A percentile compares a stretch with the other conserved stretches of the same genome.
phyloP scores from a whole-genome alignment of 2,329 filamentous ascomycete species.

The Xylaria multiplex region DNA sequence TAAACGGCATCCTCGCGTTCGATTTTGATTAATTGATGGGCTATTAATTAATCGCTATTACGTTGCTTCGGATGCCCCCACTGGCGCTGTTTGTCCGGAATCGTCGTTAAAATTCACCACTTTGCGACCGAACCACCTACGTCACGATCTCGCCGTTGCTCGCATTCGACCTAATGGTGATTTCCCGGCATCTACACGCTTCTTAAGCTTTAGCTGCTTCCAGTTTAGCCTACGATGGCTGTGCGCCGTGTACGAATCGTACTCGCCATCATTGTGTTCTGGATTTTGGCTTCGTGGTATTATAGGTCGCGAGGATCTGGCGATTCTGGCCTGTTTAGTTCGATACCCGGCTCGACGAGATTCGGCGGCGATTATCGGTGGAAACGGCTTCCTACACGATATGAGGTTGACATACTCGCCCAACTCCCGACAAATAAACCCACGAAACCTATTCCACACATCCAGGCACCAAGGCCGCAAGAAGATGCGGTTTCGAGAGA shows the following conservation, averaged over 20 bases:
- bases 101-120: conserved; percentile 5
- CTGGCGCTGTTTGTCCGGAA: conserved; percentile 7
- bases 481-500: conserved; percentile 51
- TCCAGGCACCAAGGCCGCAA: conserved; percentile 65
- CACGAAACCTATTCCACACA: conserved; percentile 66
- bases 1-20: neutral
- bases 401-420: conserved; percentile 49
- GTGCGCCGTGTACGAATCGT: conserved; percentile 47
- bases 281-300: conserved; percentile 48
- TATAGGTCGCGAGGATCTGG: conserved; percentile 43
- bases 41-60: neutral
- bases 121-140: conserved; percentile 19
- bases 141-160: conserved; percentile 9
- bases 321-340: conserved; percentile 34
- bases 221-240: conserved; percentile 41
- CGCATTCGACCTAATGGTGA: conserved; percentile 30
- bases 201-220: conserved; percentile 13
- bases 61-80: neutral
- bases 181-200: conserved; percentile 7
- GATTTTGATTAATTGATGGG: neutral
- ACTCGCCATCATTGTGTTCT: conserved; percentile 45
- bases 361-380: conserved; percentile 40
- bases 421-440: conserved; percentile 52
- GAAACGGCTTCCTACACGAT: conserved; percentile 50
- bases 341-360: conserved; percentile 28